phyloP scores from a whole-genome alignment of 2,329 filamentous ascomycete genomes.

The Coniochaeta sp. region DNA sequence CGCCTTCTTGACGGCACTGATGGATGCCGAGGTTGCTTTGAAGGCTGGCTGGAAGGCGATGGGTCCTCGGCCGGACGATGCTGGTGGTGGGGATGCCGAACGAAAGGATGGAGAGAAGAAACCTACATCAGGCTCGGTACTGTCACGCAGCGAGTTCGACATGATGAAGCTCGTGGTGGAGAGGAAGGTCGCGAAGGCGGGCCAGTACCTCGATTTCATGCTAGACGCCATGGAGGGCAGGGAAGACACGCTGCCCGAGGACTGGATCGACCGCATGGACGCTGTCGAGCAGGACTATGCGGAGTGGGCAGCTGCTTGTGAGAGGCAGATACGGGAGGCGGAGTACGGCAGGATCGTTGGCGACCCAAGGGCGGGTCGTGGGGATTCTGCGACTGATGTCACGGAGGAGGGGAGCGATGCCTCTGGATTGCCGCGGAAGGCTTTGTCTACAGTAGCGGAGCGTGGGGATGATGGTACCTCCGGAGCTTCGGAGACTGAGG shows the following conservation, averaged over 20 bases:
- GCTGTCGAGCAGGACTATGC: constrained; percentile 68
- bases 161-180: constrained; percentile 60
- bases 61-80: constrained; percentile 10
- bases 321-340: constrained; percentile 63
- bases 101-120: not conserved
- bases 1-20: constrained; percentile 56
- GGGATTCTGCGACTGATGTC: not conserved
- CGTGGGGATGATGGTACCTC: not conserved
- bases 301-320: constrained; percentile 73
- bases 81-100: not conserved
- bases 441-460: not conserved
- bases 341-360: constrained; percentile 35
- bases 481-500: not conserved
- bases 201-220: constrained; percentile 72
- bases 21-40: constrained; percentile 60
- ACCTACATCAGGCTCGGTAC: constrained; percentile 7
- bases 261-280: constrained; percentile 86
- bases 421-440: not conserved
- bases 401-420: constrained; percentile 6
- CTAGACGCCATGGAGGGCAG: constrained; percentile 80
- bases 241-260: constrained; percentile 75
- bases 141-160: constrained; percentile 41
- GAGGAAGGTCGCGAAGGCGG: constrained; percentile 61
- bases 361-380: constrained; percentile 9
- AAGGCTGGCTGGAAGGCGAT: constrained; percentile 61